Evolutionary conservation across 345 rosid genomes (phyloP).

Genomic region (Isatis tinctoria): DNA sequence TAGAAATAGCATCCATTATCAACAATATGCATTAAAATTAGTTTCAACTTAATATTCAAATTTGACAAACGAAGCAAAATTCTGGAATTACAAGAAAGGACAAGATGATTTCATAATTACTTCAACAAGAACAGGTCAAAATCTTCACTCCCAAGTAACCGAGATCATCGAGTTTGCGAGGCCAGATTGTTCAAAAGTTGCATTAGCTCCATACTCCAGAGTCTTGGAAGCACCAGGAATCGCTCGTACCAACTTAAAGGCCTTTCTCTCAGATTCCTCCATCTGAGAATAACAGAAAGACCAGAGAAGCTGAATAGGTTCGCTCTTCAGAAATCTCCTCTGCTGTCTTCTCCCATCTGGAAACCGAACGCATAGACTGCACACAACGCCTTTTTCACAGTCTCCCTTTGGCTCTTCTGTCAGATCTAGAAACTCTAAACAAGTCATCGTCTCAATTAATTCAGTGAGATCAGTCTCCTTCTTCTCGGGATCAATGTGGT

Average conservation of each 20-base stretch:
- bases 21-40: no score
- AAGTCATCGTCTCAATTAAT: not conserved
- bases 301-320: constrained; percentile 1
- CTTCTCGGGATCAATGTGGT: not conserved
- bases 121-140: not conserved
- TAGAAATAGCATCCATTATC: no score
- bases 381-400: constrained; percentile 45
- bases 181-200: constrained; percentile 58
- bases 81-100: not conserved
- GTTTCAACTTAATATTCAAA: no score
- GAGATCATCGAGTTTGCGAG: constrained; percentile 67
- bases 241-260: constrained; percentile 58
- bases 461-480: no score
- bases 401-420: constrained; percentile 45
- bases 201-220: constrained; percentile 48
- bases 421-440: constrained; percentile 46
- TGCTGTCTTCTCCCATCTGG: constrained; percentile 80
- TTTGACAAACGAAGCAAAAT: not conserved
- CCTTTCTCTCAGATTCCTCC: constrained; percentile 25
- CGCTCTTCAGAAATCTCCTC: constrained; percentile 34
- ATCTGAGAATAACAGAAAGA: not conserved
- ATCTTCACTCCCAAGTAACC: constrained; percentile 69
- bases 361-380: constrained; percentile 77
- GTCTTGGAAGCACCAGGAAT: constrained; percentile 72
- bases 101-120: no score